Evolutionary conservation across 768 basidiomycete genomes (phyloP).

Genomic region (Coprinopsis sp.): DNA sequence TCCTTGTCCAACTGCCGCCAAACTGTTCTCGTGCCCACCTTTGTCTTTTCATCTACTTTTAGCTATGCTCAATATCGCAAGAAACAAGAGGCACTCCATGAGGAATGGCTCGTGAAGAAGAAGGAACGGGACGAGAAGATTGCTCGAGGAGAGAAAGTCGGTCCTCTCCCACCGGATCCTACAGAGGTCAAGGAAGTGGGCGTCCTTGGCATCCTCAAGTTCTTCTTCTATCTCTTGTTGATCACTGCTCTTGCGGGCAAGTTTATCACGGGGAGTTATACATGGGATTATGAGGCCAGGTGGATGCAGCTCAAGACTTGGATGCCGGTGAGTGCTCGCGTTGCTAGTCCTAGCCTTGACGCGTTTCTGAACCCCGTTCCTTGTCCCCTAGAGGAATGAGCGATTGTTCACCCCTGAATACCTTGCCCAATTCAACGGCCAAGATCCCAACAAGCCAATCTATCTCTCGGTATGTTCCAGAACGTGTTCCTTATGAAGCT

Average conservation of each 20-base stretch:
- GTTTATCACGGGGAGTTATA: constrained; percentile 82
- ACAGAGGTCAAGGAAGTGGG: constrained; percentile 66
- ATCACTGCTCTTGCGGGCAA: constrained; percentile 62
- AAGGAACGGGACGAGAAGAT: constrained; percentile 68
- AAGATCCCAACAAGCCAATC: constrained; percentile 53
- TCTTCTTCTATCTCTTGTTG: constrained; percentile 53
- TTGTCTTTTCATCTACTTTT: constrained; percentile 14
- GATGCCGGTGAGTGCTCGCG: constrained; percentile 49
- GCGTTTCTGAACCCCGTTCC: neutral
- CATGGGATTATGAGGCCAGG: constrained; percentile 77
- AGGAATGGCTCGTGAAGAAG: constrained; percentile 66
- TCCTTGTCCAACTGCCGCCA: neutral
- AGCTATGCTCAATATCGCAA: constrained; percentile 68
- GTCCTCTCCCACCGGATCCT: constrained; percentile 69
- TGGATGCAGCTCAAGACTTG: constrained; percentile 57
- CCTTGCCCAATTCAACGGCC: constrained; percentile 70
- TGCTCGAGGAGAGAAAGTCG: constrained; percentile 67
- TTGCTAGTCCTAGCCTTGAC: neutral
- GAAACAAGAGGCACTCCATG: constrained; percentile 55
- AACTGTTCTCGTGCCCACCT: constrained; percentile 4
- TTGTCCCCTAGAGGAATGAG: constrained; percentile 42
- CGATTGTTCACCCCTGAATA: constrained; percentile 70
- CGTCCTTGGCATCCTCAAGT: constrained; percentile 61
- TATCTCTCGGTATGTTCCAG: constrained; percentile 67
- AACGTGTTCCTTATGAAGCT: constrained; percentile 6